Base-by-base conservation (phyloP, 768 basidiomycete genomes). In the Naganishia friedmannii region DNA sequence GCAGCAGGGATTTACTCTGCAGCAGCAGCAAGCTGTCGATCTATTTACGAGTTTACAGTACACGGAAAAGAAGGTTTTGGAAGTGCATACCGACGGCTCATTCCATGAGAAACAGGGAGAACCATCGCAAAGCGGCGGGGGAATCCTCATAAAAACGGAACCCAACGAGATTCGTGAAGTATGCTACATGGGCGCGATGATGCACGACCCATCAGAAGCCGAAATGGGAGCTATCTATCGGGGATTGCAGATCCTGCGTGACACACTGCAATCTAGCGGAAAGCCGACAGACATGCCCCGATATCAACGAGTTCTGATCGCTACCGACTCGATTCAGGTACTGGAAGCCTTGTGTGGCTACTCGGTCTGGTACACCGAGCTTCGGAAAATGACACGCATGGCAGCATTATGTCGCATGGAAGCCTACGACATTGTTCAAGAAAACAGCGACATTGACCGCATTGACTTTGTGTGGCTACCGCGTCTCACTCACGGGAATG, bases 151-250 rank as follows among this genome's bases (percentile, higher is more conserved):
- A 26, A 12, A 63, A 45, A 63, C 28, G 39, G 32, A 42, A 28
- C 39, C 60, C 0, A 17, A 63, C n/a, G 34, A 42, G 37, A 63
- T 63, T 37, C 37, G 60, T 12, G 39, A 63, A 45, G 26, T 26
- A 26, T 63, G 60, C 60, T 63, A 63, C 32, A 63, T 63, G 60
- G 60, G 60, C 42, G 46, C 60, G n/a, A 63, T 63, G 60, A 63
- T 63, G 60, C 60, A 63, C 29, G n/a, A 63, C 32, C 15, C 60
- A 2, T 63, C 60, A 1, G 60, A 63, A 28, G 39, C 60, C 12
- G 60, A 63, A 37, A 63, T 63, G 37, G 60, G 60, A 45, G 60
- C 60, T 13, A n/a, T 63, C 15, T 63, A 42, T 45, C 60, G 60
- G 29, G 37, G 60, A 31, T 42, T 63, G 39, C 60, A 63, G 60